Evolutionary conservation across 768 basidiomycete species (phyloP), one percentile per base, ranked within the genome.

Genomic region (Termitomyces sp.): DNA sequence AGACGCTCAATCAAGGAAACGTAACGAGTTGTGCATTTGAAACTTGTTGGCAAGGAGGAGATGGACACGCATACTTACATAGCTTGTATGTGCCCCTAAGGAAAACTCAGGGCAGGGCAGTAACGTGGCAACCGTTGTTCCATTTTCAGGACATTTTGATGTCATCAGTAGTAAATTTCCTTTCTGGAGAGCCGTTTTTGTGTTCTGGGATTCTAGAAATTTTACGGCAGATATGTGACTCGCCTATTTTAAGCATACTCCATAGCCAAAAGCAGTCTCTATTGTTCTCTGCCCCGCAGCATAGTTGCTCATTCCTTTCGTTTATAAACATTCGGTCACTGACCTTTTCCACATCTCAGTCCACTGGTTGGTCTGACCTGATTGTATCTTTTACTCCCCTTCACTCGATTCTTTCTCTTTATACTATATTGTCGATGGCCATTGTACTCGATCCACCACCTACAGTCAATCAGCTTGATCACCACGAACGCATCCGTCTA

Each of bases 401-500:
- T 35, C 14, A 35, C 28, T 5, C 28, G 4, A 28, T 7, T 28
- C 7, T n/a, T n/a, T n/a, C n/a, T n/a, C n/a, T n/a, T n/a, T n/a
- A n/a, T n/a, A n/a, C n/a, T n/a, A n/a, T n/a, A n/a, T n/a, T n/a
- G n/a, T n/a, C 30, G 43, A 58, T 61, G 60, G 47, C 40, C 37
- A 28, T 32, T 42, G 19, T 4, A 21, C 47, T 41, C 30, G 15
- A 44, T n/a, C 67, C 67, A 19, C 81, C 83, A 5, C 74, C 80
- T 0, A 83, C 82, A 9, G 67, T 72, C 24, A 83, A 83, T 68
- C 70, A 68, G 6, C 74, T 82, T 32, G 71, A 75, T 19, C 64
- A 65, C 0, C 61, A 73, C 10, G 74, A 84, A 40, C 79, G 83
- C 5, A 60, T 72, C 4, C 79, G 78, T 41, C 76, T 85, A n/a